These are phyloP conservation scores for Xylariaceae sp. DNA, from an alignment of 2,329 filamentous ascomycete species.

Conservation along the genomic window DNA sequence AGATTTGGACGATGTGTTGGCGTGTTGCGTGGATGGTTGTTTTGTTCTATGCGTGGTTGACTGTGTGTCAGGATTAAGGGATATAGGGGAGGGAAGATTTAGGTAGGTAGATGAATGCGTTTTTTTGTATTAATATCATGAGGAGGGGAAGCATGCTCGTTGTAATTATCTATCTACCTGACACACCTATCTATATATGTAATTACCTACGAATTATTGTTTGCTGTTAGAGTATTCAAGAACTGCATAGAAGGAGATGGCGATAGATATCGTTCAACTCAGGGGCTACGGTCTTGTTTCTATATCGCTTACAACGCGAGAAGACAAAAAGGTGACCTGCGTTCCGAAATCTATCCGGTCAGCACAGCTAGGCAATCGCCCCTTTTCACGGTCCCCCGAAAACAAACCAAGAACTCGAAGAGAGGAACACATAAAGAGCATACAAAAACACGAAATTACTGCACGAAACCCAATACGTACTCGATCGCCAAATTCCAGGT, in stretches of 20 bases:
- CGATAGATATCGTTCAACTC: too few species aligned
- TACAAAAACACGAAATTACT: neutral
- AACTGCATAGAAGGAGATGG: too few species aligned
- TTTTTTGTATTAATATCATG: too few species aligned
- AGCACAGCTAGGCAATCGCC: too few species aligned
- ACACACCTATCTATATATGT: neutral
- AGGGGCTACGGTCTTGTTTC: too few species aligned
- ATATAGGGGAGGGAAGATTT: neutral
- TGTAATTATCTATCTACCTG: neutral
- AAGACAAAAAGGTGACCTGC: too few species aligned
- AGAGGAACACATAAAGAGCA: neutral
- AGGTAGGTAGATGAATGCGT: too few species aligned
- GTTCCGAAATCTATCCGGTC: too few species aligned
- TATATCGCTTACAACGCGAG: too few species aligned
- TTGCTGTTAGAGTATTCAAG: too few species aligned
- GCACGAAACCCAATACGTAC: neutral
- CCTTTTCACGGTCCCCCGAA: too few species aligned
- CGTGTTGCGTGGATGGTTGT: slow-evolving; percentile 59
- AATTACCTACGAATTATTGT: neutral
- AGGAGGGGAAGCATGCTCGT: neutral
- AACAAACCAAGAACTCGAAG: too few species aligned
- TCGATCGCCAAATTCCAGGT: slow-evolving; percentile 1
- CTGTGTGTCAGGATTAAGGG: slow-evolving; percentile 51
- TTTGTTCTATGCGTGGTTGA: slow-evolving; percentile 61
- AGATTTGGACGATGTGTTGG: slow-evolving; percentile 58